Evolutionary conservation across 306 rosid genomes (phyloP), one percentile per base, ranked within the genome.

Genomic region (Begonia masoniana): DNA sequence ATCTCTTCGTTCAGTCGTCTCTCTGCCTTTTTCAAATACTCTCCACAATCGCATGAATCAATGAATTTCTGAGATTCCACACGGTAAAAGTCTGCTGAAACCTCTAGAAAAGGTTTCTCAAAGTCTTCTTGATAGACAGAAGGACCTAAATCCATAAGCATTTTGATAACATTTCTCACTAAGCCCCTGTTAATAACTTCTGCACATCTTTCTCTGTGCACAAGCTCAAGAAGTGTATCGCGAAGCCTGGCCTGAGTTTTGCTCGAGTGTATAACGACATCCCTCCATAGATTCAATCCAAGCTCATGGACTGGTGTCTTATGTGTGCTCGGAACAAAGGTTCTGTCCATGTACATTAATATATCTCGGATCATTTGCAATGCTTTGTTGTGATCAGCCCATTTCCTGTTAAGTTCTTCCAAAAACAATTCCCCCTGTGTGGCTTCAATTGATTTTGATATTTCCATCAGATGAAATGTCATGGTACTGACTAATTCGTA

Each of bases 301-400:
- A 87, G 91, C 66, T 81, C 85, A 43, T 78, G 83, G 60, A 87
- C 85, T 26, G 87, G 84, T 4, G 83, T 73, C 64, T 80, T 78
- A 62, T 73, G 76, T 17, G 78, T 14, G 43, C 71, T 72, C 12
- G 81, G 84, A 56, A 83, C 59, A 60, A 78, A 87, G 68, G 97
- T 89, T 66, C 97, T 85, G 63, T 89, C 97, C 97, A 89, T 89
- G 80, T 87, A 83, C 94, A 87, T 81, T 73, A 88, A 59, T 67
- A 88, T 77, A 73, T 81, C 94, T 52, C 88, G 65, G 53, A 87
- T 78, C 87, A 80, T 81, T 61, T 83, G 81, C 68, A 80, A 64
- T 39, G 96, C 79, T 73, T 83, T 78, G 71, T 76, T 78, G 56
- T 87, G 91, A 54, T 81, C 85, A 8, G 80, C 71, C 96, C 96